A percentile compares a stretch with the other conserved stretches of the same genome.
Conservation (phyloP, 208 protist species). For the Porcisia deanei region DNA sequence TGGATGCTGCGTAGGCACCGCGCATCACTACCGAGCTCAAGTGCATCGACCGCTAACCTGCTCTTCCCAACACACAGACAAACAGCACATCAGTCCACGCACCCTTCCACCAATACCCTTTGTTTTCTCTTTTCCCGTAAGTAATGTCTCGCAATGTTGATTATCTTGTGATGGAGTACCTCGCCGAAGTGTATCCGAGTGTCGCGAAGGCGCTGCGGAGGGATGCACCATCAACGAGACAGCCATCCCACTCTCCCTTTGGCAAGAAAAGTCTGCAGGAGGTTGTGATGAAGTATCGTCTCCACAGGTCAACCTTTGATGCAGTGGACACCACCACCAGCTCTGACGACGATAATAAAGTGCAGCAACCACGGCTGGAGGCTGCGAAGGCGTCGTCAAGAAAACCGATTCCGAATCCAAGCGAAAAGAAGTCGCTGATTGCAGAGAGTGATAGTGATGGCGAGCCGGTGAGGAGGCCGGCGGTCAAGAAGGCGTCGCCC, state of each 20-base stretch:
- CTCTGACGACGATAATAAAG: conserved; percentile 50
- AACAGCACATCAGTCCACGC: background rate
- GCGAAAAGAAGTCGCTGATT: conserved; percentile 55
- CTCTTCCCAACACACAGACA: background rate
- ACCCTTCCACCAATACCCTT: background rate
- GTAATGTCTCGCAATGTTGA: conserved; percentile 55
- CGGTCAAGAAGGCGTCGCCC: conserved; percentile 30
- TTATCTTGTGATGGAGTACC: conserved; percentile 51
- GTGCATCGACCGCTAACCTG: background rate
- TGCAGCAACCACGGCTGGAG: background rate
- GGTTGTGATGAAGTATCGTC: conserved; percentile 21
- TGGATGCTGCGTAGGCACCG: background rate
- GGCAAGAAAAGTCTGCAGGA: conserved; percentile 23
- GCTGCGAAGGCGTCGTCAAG: conserved; percentile 18
- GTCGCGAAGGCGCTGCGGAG: conserved; percentile 42
- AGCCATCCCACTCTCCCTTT: conserved; percentile 17
- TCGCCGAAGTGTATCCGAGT: conserved; percentile 38
- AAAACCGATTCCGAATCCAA: conserved; percentile 38
- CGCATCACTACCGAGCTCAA: background rate
- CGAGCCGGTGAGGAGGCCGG: conserved; percentile 48
- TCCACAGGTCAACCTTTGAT: conserved; percentile 21
- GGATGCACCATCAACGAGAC: conserved; percentile 17
- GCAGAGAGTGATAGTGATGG: conserved; percentile 59
- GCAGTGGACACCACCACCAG: conserved; percentile 41
- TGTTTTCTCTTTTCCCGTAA: background rate